Evolutionary conservation across 495 filamentous ascomycete species (phyloP), one percentile per base, ranked within the genome.

Genomic region (Podospora anserina): DNA sequence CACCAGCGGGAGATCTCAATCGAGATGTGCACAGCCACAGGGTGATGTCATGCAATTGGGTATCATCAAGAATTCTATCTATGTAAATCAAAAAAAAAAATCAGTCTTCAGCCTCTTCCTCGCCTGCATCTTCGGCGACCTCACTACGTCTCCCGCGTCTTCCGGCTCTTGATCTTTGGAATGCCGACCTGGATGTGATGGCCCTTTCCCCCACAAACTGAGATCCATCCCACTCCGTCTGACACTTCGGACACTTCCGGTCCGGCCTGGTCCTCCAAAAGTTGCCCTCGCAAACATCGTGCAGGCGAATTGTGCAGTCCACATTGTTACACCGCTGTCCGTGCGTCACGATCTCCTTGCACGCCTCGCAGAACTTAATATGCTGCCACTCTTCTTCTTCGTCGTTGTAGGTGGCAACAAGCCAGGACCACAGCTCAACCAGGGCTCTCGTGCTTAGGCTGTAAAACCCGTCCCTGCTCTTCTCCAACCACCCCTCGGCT

Each of bases 361-460:
- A 99, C 2, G 91, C 92, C 76, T 89, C 85, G 79, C 95, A 99
- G 68, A 88, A 87, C 86, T 95, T 96, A 76, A 99, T 90, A 68
- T 85, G 85, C 71, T 90, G 83, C 82, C 81, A 85, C 49, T 84
- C 86, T 16, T 82, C 83, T 1, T 84, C 84, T 1, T 83, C 83
- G 69, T 92, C 89, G 77, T 97, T 97, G 73, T 97, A 99, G 64
- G 89, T 91, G 61, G 88, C 88, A 19, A 91, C 81, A 61, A 99
- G 84, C 89, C 93, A 98, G 11, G 83, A 81, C 62, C 89, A 82
- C 68, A 99, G 81, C 82, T 99, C 95, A 82, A 97, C 88, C 75
- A 99, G 79, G 2, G 88, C 90, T 1, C 94, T 84, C 16, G 92
- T 82, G 63, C 87, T 88, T 6, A 98, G 82, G 55, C 85, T 88